phyloP scores from a whole-genome alignment of 306 rosid genomes.

The Leucaena leucocephala region DNA sequence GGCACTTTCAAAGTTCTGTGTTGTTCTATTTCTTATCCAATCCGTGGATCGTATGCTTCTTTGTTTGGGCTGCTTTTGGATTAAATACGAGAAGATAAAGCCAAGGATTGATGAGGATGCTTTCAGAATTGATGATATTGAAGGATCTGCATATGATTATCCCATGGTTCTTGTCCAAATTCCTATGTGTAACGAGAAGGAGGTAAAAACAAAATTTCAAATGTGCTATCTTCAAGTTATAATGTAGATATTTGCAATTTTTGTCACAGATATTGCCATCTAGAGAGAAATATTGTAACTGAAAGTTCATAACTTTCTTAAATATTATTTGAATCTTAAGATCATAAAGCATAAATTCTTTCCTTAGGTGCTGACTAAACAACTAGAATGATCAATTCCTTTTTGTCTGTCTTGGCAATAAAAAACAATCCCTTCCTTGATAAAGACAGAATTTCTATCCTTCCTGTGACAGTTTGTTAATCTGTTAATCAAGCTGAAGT shows the following conservation, averaged over 20 bases:
- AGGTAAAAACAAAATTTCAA: slow-evolving; percentile 56
- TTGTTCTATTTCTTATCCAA: slow-evolving; percentile 83
- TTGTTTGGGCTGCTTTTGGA: slow-evolving; percentile 88
- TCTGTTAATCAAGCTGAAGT: slow-evolving; percentile 18
- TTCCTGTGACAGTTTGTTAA: neutral
- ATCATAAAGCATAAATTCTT: slow-evolving; percentile 32
- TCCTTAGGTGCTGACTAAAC: neutral
- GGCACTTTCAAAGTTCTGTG: slow-evolving; percentile 82
- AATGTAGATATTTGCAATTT: slow-evolving; percentile 5
- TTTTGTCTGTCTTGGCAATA: slow-evolving; percentile 12
- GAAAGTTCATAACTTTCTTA: slow-evolving; percentile 2
- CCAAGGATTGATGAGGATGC: slow-evolving; percentile 61
- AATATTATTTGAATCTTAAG: slow-evolving; percentile 17
- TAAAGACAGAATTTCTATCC: slow-evolving; percentile 2
- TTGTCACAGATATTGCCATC: neutral
- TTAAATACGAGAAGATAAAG: slow-evolving; percentile 75
- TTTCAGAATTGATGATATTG: slow-evolving; percentile 61
- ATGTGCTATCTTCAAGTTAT: neutral
- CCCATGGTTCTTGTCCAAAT: slow-evolving; percentile 94
- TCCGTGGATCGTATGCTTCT: slow-evolving; percentile 82
- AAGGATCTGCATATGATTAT: slow-evolving; percentile 59
- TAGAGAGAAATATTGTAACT: slow-evolving; percentile 10
- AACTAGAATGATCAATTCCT: neutral
- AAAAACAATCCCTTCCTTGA: neutral
- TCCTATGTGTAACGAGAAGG: slow-evolving; percentile 95